Base-by-base conservation (phyloP, 108 stramenopile genomes). In the Nitzschia inconspicua region DNA sequence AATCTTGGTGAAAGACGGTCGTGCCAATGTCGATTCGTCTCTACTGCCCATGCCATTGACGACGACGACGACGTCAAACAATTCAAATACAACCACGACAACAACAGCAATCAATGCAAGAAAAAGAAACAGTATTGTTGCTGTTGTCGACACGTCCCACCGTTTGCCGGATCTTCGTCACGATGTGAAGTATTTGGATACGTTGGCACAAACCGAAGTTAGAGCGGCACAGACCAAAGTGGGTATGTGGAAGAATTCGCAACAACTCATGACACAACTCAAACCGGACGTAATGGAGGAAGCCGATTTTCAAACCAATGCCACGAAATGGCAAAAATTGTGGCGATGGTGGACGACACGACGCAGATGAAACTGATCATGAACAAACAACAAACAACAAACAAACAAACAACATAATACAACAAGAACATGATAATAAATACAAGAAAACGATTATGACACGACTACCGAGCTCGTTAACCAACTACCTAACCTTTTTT, bases 221-320 rank as follows among this genome's bases (percentile, higher is more conserved):
- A 43, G 78, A 47, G 83, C 87, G 0, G 79, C 67, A 29, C 76
- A 82, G 47, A 37, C 60, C 37, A 63, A 43, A 14, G 29, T 31
- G 13, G 91, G 91, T 2, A 84, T 92, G 70, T 92, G 91, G 91
- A n/a, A n/a, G n/a, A n/a, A n/a, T n/a, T 64, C 77, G 1, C 63
- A 65, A 16, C 46, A 64, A 1, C 36, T 65, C 7, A 66, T 80
- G 7, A 72, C 83, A 47, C 51, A 74, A 48, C 53, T 43, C 23
- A 60, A 74, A 27, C 42, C 16, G 31, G 91, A 92, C 16, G 44
- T 76, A 2, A 65, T 79, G 8, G 71, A 79, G 8, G 78, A 83
- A 66, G 64, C 61, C 3, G 68, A 83, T 13, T 83, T 79, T 60
- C 77, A 83, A 66, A 49, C 56, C n/a, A 76, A 61, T 19, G 77